Base-by-base conservation (phyloP, 345 rosid species). In the Hibiscus trionum region DNA sequence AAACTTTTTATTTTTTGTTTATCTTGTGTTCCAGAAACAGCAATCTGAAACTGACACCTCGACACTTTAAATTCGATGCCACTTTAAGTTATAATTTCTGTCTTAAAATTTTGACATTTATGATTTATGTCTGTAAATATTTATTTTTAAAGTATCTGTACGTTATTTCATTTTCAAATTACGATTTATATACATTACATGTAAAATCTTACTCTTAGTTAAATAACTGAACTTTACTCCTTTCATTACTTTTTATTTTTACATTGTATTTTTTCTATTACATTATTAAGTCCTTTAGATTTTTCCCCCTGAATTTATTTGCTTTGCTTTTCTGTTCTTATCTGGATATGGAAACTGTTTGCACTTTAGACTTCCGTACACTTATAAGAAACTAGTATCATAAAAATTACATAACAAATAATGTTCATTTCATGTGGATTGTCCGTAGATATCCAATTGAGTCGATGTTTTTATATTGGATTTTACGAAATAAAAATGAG, bases 11-110 rank as follows among this genome's bases (percentile, higher is more conserved):
- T 61, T 71, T 69, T 61, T 31, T 31, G 3, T 14, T 60, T 49
- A 69, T 78, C 55, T 61, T 69, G 66, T 62, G 82, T 70, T 75
- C 67, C 72, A 65, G 37, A 64, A 82, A 72, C 37, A 72, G 73
- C 80, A 79, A 75, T 74, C 82, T 72, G 70, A 3, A 50, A 77
- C 53, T 57, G 80, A 77, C 85, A 82, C 8, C 42, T 37, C 42
- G 6, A 37, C 42, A 37, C 42, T 37, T 31, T 21, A 21, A 21
- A 21, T 21, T 21, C 24, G 24, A 21, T 21, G 24, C 24, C 24
- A 21, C 24, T 21, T 67, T 62, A 71, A 72, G 72, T 77, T 77
- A n/a, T 31, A 31, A 31, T 29, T 5, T 35, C 0, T 16, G 21
- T 52, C 57, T 52, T 52, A 52, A 52, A 52, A 52, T 52, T 52